phyloP scores from a whole-genome alignment of 495 filamentous ascomycete genomes.

The Staphylotrichum tortipilum region DNA sequence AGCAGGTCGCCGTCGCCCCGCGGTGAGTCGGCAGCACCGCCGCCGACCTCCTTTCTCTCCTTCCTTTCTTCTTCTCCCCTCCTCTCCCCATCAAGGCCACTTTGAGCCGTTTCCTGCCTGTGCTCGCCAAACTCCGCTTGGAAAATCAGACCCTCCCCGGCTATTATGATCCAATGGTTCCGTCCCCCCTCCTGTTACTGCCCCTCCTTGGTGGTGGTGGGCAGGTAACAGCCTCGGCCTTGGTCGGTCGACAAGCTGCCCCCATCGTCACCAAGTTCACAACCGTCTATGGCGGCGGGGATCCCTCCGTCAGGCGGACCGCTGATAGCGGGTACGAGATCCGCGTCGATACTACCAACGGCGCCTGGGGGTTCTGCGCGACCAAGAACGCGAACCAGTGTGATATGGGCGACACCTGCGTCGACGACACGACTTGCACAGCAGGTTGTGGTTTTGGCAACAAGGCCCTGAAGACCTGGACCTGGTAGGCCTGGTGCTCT shows the following conservation, averaged over 20 bases:
- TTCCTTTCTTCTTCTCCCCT: not conserved
- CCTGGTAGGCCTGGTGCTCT: conserved; percentile 10
- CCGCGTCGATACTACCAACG: conserved; percentile 12
- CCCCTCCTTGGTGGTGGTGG: conserved; percentile 12
- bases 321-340: conserved; percentile 15
- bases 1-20: not conserved
- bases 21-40: not conserved
- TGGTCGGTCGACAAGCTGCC: not conserved
- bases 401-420: conserved; percentile 15
- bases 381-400: conserved; percentile 12
- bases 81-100: not conserved
- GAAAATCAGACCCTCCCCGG: not conserved
- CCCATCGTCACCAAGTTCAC: conserved; percentile 7
- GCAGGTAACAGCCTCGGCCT: not conserved
- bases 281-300: conserved; percentile 4
- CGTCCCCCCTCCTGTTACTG: not conserved
- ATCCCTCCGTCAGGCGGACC: conserved; percentile 4
- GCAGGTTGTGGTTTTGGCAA: conserved; percentile 5
- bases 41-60: not conserved
- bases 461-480: conserved; percentile 10
- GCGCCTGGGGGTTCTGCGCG: conserved; percentile 16
- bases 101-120: not conserved
- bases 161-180: not conserved
- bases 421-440: conserved; percentile 13
- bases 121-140: not conserved